phyloP scores from a whole-genome alignment of 495 filamentous ascomycete species.

The Lentithecium fluviatile region DNA sequence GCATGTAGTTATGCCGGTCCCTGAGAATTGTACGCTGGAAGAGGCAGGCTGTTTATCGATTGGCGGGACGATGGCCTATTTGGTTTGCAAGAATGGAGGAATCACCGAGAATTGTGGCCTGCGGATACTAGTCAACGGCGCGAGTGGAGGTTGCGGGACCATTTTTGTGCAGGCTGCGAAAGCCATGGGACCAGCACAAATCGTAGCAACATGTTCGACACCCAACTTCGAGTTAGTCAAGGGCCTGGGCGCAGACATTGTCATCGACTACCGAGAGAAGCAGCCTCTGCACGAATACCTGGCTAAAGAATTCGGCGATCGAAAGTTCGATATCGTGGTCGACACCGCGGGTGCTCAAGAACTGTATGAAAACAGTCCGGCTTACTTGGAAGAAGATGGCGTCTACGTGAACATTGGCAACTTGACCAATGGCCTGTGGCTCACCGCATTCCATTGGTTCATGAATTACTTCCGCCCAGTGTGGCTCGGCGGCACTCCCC shows the following conservation, averaged over 20 bases:
- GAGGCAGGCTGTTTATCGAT: slow-evolving; percentile 42
- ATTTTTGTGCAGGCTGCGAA: slow-evolving; percentile 45
- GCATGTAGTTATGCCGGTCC: slow-evolving; percentile 34
- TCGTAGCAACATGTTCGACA: slow-evolving; percentile 46
- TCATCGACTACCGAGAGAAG: slow-evolving; percentile 18
- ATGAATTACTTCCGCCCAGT: slow-evolving; percentile 39
- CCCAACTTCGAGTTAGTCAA: slow-evolving; percentile 39
- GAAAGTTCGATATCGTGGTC: slow-evolving; percentile 41
- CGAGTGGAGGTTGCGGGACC: slow-evolving; percentile 45
- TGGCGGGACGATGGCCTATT: slow-evolving; percentile 39
- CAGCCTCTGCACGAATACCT: slow-evolving; percentile 35
- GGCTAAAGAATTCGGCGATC: slow-evolving; percentile 16
- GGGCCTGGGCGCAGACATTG: slow-evolving; percentile 40
- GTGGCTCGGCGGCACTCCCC: slow-evolving; percentile 42
- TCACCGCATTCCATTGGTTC: slow-evolving; percentile 27
- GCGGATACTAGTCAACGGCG: slow-evolving; percentile 43
- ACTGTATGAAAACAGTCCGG: slow-evolving; percentile 38
- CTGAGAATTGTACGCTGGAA: slow-evolving; percentile 19
- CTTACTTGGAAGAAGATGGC: slow-evolving; percentile 39
- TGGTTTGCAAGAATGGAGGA: slow-evolving; percentile 31
- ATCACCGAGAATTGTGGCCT: slow-evolving; percentile 5
- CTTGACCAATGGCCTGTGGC: slow-evolving; percentile 31
- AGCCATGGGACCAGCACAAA: slow-evolving; percentile 39
- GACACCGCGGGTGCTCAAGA: slow-evolving; percentile 42
- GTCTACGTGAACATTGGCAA: slow-evolving; percentile 41